Evolutionary conservation across 805 yeast genomes (phyloP), one percentile per base, ranked within the genome.

Genomic region (Pichia californica): DNA sequence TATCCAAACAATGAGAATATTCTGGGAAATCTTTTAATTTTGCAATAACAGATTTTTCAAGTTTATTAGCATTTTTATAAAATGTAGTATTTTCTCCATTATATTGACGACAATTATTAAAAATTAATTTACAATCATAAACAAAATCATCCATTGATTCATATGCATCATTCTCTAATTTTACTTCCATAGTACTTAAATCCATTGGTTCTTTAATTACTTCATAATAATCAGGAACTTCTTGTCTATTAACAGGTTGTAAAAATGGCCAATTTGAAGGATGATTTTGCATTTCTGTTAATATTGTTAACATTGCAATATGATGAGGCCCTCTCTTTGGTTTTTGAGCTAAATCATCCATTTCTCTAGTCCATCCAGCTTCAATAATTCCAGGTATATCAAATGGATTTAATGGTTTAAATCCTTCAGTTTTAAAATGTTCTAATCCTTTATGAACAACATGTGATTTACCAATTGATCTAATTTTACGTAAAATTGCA

Each of bases 141-240:
- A 89, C 73, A 61, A 89, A 93, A 56, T 88, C 91, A 54, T 88
- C 96, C 75, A 93, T 83, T 13, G 84, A 77, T 50, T 85, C 87
- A 63, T 93, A 93, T 53, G 84, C 84, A 64, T 93, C 96, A 56
- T 85, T 87, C 50, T 91, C 98, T 29, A 93, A 70, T 60, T 89
- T 88, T 57, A 76, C 81, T 58, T 93, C 98, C 96, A 93, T 93
- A 0, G 97, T 88, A 34, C 93, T 80, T 44, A 93, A 69, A 60
- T 93, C 99, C 99, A 93, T 93, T 7, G 99, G 99, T 61, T 93
- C 97, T 58, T 88, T 88, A 51, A 93, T 91, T 25, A 93, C 93
- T 52, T 88, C 95, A 63, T 91, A 93, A 59, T 93, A 93, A 64
- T 93, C 99, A 1, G 94, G 88, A 10, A 93, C 99, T 59, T 93